Evolutionary conservation across 768 basidiomycete genomes (phyloP), one percentile per base, ranked within the genome.

Genomic region (Rhizopogon vesiculosus): DNA sequence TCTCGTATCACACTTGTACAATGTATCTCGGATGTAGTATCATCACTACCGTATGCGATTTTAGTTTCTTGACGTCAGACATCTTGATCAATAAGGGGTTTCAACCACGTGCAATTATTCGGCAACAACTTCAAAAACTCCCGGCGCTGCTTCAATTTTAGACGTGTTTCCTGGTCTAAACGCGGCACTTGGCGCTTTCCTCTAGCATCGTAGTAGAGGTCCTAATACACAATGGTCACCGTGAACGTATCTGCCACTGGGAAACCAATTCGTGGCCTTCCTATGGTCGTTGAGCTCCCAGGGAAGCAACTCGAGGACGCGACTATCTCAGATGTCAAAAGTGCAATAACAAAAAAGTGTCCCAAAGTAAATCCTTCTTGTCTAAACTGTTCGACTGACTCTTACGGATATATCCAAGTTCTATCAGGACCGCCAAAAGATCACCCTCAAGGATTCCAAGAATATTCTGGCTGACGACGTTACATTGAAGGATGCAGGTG

Each of bases 321-420:
- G 42, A 91, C 87, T 5, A 71, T 93, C 46, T 74, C 68, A 6
- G 85, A 91, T 56, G 76, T 93, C 56, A 93, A 94, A 72, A 67
- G 64, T 18, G 81, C 81, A 15, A 75, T 95, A 56, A 75, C 82
- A 8, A 68, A 73, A 46, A 79, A 78, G 56, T 78, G 74, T 59
- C 83, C 83, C n/a, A 74, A 72, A 63, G 85, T 79, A 56, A 39
- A 75, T 66, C 18, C 18, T n/a, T 51, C 28, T 16, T 16, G 19
- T 44, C 10, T 35, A 13, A n/a, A 54, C 42, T 12, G 13, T 13
- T 38, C 12, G 53, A 59, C 29, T 4, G n/a, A 57, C 53, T 28
- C 58, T 38, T 38, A 35, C 31, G 15, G 28, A 13, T 35, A 16
- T 51, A 7, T 50, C 58, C 19, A 59, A 97, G 93, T 82, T 95